Evolutionary conservation across 2,329 filamentous ascomycete genomes (phyloP).

Genomic region (Xylaria sp.): DNA sequence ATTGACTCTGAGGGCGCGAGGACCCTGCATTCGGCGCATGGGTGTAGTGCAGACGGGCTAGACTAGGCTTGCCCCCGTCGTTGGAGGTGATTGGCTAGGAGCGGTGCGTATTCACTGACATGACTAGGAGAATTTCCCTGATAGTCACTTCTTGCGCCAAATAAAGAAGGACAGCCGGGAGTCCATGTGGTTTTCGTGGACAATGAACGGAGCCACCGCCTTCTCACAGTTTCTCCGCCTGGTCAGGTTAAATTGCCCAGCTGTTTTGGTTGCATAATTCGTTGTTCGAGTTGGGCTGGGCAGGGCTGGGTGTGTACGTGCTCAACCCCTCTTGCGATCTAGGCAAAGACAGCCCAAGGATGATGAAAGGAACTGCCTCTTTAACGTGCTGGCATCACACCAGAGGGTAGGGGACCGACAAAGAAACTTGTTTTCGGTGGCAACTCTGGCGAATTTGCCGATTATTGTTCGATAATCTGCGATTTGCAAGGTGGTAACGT

Average conservation of each 20-base stretch:
- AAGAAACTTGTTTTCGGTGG: constrained; percentile 9
- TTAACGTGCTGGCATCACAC: constrained; percentile 7
- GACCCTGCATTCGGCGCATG: constrained; percentile 34
- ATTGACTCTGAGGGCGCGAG: constrained; percentile 20
- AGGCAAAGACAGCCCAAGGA: constrained; percentile 4
- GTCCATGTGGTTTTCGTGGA: constrained; percentile 6
- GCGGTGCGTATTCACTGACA: not conserved
- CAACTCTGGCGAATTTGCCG: not conserved
- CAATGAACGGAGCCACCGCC: not conserved
- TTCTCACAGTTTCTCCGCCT: not conserved
- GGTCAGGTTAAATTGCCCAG: not conserved
- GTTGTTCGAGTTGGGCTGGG: not conserved
- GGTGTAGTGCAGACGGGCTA: constrained; percentile 24
- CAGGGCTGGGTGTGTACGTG: not conserved
- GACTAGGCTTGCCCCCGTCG: not conserved
- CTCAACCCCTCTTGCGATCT: constrained; percentile 13
- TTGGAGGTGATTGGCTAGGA: constrained; percentile 18
- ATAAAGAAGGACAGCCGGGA: constrained; percentile 4
- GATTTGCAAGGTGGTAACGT: not conserved
- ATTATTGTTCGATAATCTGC: constrained; percentile 6
- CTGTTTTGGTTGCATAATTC: not conserved
- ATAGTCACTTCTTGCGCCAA: constrained; percentile 17
- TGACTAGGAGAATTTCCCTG: constrained; percentile 21
- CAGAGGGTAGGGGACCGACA: constrained; percentile 1
- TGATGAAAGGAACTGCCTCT: constrained; percentile 7